These are phyloP conservation scores for Pseudogymnoascus sp. DNA, from an alignment of 2,329 filamentous ascomycete species.

Conservation along the genomic window DNA sequence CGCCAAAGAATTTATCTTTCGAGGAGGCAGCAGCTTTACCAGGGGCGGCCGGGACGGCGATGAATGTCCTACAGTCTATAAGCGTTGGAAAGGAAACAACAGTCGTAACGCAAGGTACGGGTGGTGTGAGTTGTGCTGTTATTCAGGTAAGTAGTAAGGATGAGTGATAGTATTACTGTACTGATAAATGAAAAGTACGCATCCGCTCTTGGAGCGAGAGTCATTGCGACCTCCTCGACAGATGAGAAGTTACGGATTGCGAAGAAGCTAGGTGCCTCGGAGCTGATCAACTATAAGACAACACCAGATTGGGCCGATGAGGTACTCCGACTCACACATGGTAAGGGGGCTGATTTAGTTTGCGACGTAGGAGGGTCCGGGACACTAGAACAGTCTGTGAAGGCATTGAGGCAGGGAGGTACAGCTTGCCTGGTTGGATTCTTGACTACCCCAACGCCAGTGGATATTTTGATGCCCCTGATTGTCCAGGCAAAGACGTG, in stretches of 20 bases:
- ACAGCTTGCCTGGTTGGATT: neutral
- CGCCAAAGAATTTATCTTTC: conserved; percentile 32
- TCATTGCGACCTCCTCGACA: conserved; percentile 17
- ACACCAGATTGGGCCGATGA: conserved; percentile 42
- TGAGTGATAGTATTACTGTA: neutral
- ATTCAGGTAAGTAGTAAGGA: conserved; percentile 22
- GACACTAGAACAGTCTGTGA: conserved; percentile 39
- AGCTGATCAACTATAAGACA: conserved; percentile 28
- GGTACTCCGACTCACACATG: conserved; percentile 38
- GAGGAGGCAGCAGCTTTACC: conserved; percentile 40
- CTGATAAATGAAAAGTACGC: neutral
- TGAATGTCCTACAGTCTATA: conserved; percentile 43
- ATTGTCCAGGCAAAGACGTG: neutral
- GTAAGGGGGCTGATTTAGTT: conserved; percentile 43
- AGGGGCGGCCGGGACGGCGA: conserved; percentile 42
- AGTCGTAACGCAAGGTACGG: conserved; percentile 34
- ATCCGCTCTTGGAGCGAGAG: conserved; percentile 1
- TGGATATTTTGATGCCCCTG: conserved; percentile 1
- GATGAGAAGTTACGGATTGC: conserved; percentile 14
- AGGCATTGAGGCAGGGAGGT: neutral
- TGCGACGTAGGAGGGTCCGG: conserved; percentile 46
- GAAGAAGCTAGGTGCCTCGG: conserved; percentile 12
- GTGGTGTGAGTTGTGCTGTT: conserved; percentile 32
- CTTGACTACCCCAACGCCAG: neutral
- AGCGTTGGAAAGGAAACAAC: conserved; percentile 24